Conservation (phyloP, 257 asterid species). For the Petrea volubilis region DNA sequence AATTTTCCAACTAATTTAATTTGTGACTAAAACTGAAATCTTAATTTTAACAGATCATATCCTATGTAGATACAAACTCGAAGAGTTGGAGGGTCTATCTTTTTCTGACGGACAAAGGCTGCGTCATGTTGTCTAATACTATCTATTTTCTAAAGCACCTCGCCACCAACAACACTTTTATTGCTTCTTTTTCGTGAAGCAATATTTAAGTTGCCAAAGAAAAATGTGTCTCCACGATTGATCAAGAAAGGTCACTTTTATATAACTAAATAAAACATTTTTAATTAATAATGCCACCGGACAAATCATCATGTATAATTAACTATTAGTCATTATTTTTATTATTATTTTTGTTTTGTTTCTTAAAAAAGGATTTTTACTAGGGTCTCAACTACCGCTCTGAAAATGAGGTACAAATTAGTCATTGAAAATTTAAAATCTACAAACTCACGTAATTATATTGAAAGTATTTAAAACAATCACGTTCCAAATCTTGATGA, state of each 20-base stretch:
- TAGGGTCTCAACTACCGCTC: no score
- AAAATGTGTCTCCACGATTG: background rate
- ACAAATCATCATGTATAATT: no score
- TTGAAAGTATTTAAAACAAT: no score
- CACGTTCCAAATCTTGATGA: no score
- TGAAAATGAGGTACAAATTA: no score
- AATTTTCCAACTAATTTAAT: slow-evolving; percentile 1
- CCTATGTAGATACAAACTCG: background rate
- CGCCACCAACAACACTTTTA: slow-evolving; percentile 22
- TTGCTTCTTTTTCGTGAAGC: slow-evolving; percentile 17
- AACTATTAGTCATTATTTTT: no score
- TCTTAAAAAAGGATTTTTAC: no score
- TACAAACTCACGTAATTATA: no score
- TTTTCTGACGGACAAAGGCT: slow-evolving; percentile 14
- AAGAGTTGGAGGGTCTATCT: slow-evolving; percentile 20
- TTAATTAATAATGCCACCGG: no score
- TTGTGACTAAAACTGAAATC: slow-evolving; percentile 1
- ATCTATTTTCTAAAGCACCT: slow-evolving; percentile 21
- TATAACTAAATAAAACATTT: background rate
- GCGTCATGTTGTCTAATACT: background rate
- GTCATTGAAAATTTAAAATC: no score
- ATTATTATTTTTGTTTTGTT: no score
- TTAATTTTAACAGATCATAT: background rate
- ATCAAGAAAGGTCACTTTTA: background rate
- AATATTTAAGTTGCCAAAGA: background rate